Base-by-base conservation (phyloP, 352 stramenopile species). In the Globisporangium megalacanthum region DNA sequence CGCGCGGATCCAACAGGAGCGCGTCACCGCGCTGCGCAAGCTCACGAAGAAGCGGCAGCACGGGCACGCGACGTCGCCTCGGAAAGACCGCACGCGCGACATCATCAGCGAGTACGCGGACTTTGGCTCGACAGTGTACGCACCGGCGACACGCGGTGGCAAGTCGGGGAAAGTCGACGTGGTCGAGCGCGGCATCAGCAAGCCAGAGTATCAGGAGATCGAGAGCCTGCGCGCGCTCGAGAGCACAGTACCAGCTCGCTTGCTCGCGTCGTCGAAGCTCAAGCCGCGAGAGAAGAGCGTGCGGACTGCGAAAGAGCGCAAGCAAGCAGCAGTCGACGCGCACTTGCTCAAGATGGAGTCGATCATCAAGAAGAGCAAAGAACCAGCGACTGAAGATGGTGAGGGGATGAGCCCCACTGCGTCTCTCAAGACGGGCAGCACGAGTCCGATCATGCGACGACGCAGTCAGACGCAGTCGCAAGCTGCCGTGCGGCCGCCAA, bases 91-190 rank as follows among this genome's bases (percentile, higher is more conserved):
- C 4, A 80, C 70, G 51, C 77, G 88, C 44, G 91, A 97, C 61
- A 94, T 98, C 58, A 95, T 98, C 52, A 64, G 58, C 15, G 89
- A 97, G 52, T 98, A 97, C 65, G 68, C 68, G 10, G 77, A 94
- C 65, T 96, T 89, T 58, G 63, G 66, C 14, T 96, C 86, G 6
- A 69, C 68, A 29, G 85, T 97, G 48, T 98, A 97, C 57, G 92
- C 91, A 35, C 81, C 83, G 4, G 54, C 79, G 29, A 88, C 77
- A 4, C 79, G 83, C 11, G 61, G 63, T 35, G 83, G 83, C 36
- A 89, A 88, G 49, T 59, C 72, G 31, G 78, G 79, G 13, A 79
- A 79, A 41, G 54, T 72, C 15, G 61, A 75, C 15, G 68, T 90
- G 33, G 61, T 59, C 39, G 82, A 92, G 54, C 61, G 70, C 2